phyloP scores from a whole-genome alignment of 768 basidiomycete genomes.

The Rhodotorula kratochvilovae region DNA sequence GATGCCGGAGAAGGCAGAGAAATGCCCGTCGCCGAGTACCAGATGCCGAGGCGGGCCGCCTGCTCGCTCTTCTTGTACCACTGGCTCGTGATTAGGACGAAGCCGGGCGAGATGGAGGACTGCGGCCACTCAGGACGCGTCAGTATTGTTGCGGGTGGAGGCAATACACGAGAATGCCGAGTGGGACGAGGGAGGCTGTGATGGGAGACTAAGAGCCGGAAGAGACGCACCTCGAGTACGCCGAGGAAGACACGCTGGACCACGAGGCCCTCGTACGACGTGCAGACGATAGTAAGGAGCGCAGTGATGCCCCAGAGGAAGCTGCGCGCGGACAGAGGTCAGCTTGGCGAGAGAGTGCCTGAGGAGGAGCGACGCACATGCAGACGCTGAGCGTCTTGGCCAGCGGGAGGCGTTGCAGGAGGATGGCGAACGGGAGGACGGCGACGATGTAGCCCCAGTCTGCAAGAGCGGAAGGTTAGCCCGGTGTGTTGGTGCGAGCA shows the following conservation, averaged over 20 bases:
- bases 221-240: conserved; percentile 20
- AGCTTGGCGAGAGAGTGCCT: not conserved
- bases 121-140: not conserved
- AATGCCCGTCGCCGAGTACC: conserved; percentile 49
- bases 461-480: not conserved
- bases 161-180: too few species aligned
- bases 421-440: conserved; percentile 24
- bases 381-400: conserved; percentile 16
- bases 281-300: conserved; percentile 28
- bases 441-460: conserved; percentile 24
- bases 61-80: conserved; percentile 49
- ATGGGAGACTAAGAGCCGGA: too few species aligned
- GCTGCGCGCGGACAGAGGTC: not conserved
- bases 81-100: conserved; percentile 47
- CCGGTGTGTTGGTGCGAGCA: not conserved
- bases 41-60: conserved; percentile 47
- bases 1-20: conserved; percentile 47
- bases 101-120: conserved; percentile 44
- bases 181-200: too few species aligned
- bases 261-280: conserved; percentile 29
- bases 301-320: conserved; percentile 25
- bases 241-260: conserved; percentile 39
- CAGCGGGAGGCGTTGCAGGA: conserved; percentile 25
- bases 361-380: conserved; percentile 8
- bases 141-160: too few species aligned